phyloP scores from a whole-genome alignment of 2,329 filamentous ascomycete genomes.

The Claviceps humidiphila region DNA sequence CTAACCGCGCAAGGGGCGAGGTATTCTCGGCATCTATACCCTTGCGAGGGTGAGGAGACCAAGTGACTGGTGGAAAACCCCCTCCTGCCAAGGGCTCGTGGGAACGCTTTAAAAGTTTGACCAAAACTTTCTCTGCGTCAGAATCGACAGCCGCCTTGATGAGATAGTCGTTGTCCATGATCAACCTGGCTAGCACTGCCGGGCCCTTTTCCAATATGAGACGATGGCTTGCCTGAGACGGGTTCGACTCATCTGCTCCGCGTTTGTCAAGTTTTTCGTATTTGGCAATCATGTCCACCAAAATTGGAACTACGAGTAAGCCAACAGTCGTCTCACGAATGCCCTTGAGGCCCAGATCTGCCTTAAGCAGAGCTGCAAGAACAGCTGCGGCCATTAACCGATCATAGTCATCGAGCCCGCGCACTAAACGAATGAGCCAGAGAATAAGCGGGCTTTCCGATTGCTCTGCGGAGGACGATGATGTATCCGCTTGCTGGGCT shows the following conservation, averaged over 20 bases:
- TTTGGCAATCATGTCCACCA: conserved; percentile 47
- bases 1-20: conserved; percentile 35
- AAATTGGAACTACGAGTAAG: conserved; percentile 54
- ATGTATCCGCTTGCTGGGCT: conserved; percentile 18
- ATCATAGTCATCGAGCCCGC: conserved; percentile 42
- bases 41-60: conserved; percentile 25
- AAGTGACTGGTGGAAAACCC: conserved; percentile 19
- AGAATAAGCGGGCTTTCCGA: conserved; percentile 58
- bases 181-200: conserved; percentile 61
- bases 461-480: conserved; percentile 31
- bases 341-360: conserved; percentile 49
- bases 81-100: conserved; percentile 31
- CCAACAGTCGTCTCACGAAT: conserved; percentile 49
- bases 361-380: conserved; percentile 54
- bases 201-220: conserved; percentile 57
- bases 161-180: conserved; percentile 64
- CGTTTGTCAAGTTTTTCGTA: conserved; percentile 39
- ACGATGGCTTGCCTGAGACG: conserved; percentile 22
- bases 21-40: conserved; percentile 20
- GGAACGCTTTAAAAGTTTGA: conserved; percentile 35
- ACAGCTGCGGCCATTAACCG: conserved; percentile 57
- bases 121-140: conserved; percentile 31
- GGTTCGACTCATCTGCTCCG: conserved; percentile 21
- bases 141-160: conserved; percentile 72
- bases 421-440: conserved; percentile 55